Conservation (phyloP, 192 early-diverging fungal species). For the Funneliformis mosseae region DNA sequence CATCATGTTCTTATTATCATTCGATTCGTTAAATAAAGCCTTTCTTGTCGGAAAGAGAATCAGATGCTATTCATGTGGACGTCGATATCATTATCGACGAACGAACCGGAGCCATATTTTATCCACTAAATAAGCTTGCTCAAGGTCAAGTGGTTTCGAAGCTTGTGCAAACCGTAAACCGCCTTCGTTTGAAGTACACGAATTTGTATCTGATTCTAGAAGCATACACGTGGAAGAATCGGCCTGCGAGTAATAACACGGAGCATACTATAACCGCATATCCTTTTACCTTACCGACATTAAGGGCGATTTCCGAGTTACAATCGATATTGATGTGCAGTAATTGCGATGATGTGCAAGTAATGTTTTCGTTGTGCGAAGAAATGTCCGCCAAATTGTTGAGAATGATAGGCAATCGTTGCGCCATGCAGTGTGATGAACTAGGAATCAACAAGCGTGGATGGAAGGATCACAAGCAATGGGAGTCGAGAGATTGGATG, state of each 20-base stretch:
- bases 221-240: constrained; percentile 19
- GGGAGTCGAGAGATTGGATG: constrained; percentile 28
- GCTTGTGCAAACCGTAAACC: neutral
- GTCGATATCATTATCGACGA: constrained; percentile 31
- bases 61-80: neutral
- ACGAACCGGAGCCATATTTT: constrained; percentile 6
- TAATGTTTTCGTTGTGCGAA: constrained; percentile 27
- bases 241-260: neutral
- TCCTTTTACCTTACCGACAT: constrained; percentile 9
- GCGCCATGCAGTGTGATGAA: constrained; percentile 14
- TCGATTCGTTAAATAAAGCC: neutral
- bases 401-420: constrained; percentile 29
- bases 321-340: neutral
- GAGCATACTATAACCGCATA: neutral
- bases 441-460: neutral
- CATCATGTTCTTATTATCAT: no score
- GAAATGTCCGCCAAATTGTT: constrained; percentile 28
- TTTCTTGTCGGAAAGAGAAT: constrained; percentile 13
- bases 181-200: constrained; percentile 14
- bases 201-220: constrained; percentile 22
- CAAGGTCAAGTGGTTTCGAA: neutral
- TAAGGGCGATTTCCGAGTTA: constrained; percentile 7
- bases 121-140: constrained; percentile 11
- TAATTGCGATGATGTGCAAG: neutral
- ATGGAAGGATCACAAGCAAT: constrained; percentile 19